Evolutionary conservation across 2,329 filamentous ascomycete species (phyloP).

Genomic region (Colletotrichum agaves): DNA sequence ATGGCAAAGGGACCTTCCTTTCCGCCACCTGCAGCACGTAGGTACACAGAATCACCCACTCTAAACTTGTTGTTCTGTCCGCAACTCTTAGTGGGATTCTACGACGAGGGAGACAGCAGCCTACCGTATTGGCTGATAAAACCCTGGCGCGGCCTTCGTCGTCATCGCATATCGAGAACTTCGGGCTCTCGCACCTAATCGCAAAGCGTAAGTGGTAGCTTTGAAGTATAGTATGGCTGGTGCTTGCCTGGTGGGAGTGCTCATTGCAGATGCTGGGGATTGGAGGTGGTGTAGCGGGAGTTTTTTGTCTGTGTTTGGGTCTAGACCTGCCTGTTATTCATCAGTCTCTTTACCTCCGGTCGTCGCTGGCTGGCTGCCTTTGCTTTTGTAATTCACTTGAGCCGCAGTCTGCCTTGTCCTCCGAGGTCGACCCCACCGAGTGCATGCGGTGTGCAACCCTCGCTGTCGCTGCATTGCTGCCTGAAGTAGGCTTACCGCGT

Average conservation of each 20-base stretch:
- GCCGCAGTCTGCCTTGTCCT: background rate
- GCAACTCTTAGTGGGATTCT: background rate
- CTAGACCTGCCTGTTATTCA: background rate
- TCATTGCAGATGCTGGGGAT: background rate
- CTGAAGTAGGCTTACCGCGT: background rate
- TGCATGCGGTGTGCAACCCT: background rate
- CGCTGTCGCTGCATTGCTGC: background rate
- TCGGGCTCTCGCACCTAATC: conserved; percentile 2
- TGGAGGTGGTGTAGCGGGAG: background rate
- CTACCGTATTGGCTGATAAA: conserved; percentile 1
- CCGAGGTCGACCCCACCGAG: background rate
- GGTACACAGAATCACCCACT: conserved; percentile 7
- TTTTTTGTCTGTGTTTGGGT: background rate
- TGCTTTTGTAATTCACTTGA: background rate
- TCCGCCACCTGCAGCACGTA: background rate
- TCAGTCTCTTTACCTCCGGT: background rate
- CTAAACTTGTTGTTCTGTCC: conserved; percentile 12
- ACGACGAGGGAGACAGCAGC: background rate
- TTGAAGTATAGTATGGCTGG: background rate
- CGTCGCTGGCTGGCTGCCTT: background rate
- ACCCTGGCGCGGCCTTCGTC: conserved; percentile 2
- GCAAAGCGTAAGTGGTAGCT: background rate
- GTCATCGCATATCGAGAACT: conserved; percentile 1
- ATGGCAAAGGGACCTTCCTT: conserved; percentile 5
- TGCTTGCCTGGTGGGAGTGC: background rate